Conservation (phyloP, 164 flowering plant species). For the Berberis thunbergii region DNA sequence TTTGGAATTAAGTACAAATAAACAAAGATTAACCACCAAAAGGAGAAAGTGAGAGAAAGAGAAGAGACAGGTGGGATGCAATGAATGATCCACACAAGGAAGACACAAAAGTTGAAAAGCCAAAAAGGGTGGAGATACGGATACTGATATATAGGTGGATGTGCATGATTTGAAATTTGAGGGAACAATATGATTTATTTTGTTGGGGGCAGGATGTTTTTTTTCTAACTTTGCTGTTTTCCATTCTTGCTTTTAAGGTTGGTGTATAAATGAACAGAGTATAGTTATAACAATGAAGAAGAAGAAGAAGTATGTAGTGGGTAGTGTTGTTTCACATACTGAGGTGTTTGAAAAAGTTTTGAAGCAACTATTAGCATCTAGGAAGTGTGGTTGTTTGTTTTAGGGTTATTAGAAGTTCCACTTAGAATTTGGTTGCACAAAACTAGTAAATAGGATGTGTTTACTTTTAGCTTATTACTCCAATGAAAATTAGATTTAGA, state of each 20-base stretch:
- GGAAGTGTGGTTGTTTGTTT: no score
- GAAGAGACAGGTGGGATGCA: not conserved
- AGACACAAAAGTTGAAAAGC: not conserved
- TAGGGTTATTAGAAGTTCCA: no score
- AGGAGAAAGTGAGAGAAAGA: not conserved
- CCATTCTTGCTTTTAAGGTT: not conserved
- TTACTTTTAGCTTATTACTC: no score
- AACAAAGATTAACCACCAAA: no score
- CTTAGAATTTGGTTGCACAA: no score
- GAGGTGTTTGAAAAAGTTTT: no score
- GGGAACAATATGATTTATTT: constrained; percentile 2
- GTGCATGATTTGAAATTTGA: not conserved
- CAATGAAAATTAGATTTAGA: no score
- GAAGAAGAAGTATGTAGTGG: not conserved
- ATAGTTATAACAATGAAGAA: not conserved
- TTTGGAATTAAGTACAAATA: not conserved
- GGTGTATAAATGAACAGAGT: not conserved
- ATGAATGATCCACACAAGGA: not conserved
- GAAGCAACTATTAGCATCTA: no score
- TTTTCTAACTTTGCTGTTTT: not conserved
- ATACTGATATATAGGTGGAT: not conserved
- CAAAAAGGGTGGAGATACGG: not conserved
- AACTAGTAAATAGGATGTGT: no score
- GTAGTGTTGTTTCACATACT: not conserved
- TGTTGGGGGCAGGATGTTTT: not conserved